Percentiles rank a stretch among this genome's conserved stretches.
Conservation (phyloP, 345 rosid species). For the Gossypium thurberi region DNA sequence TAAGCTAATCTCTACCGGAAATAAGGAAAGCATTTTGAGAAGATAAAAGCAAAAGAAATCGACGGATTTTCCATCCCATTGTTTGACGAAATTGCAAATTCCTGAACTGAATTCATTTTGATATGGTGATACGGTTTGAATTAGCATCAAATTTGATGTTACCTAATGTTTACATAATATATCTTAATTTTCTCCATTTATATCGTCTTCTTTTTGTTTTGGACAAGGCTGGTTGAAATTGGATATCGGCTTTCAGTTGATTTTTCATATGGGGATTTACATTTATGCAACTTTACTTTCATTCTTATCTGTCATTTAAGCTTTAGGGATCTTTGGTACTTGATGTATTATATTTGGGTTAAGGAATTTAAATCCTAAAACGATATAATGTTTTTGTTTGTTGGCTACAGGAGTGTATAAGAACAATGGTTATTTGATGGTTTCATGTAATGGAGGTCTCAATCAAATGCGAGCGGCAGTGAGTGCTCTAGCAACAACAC, state of each 20-base stretch:
- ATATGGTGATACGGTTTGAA: background rate
- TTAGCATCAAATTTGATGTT: background rate
- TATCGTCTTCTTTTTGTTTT: background rate
- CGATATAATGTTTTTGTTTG: slow-evolving; percentile 1
- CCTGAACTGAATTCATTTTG: background rate
- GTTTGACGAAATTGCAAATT: background rate
- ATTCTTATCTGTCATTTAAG: background rate
- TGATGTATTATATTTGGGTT: background rate
- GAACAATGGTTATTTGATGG: slow-evolving; percentile 93
- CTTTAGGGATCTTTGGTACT: background rate
- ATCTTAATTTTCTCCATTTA: background rate
- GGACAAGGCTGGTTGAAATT: background rate
- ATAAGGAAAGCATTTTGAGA: background rate
- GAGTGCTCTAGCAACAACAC: slow-evolving; percentile 19
- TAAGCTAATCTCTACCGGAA: background rate
- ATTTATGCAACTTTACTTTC: background rate
- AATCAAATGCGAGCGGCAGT: slow-evolving; percentile 95
- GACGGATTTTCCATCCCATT: background rate
- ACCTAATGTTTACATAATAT: background rate
- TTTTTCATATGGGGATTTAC: background rate
- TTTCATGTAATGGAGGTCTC: slow-evolving; percentile 92
- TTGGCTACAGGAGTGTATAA: slow-evolving; percentile 64
- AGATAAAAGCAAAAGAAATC: background rate
- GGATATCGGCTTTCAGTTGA: too few relatives aligned
- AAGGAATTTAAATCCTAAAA: background rate